These are phyloP conservation scores for Salix purpurea DNA, from an alignment of 345 rosid species.

Conservation along the genomic window DNA sequence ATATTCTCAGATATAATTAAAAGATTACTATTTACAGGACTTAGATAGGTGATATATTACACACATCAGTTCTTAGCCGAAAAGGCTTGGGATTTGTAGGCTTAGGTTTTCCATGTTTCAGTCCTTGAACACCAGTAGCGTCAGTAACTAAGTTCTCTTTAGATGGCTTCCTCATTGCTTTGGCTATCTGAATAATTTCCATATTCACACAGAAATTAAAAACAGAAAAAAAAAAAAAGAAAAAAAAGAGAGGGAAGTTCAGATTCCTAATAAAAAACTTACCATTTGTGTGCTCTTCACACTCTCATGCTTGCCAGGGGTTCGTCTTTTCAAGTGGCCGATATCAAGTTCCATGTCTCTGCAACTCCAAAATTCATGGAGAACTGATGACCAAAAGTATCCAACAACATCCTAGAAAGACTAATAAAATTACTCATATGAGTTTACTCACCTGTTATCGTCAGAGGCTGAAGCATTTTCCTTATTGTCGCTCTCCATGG, in stretches of 20 bases:
- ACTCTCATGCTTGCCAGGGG: conserved; percentile 34
- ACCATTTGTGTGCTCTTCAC: conserved; percentile 42
- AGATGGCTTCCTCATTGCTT: conserved; percentile 27
- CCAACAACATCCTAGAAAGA: conserved; percentile 1
- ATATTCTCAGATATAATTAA: conserved; percentile 9
- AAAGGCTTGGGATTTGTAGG: conserved; percentile 94
- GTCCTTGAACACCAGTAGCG: conserved; percentile 22
- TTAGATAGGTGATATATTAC: conserved; percentile 7
- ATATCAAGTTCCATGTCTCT: conserved; percentile 30
- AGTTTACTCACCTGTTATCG: conserved; percentile 44
- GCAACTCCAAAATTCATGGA: conserved; percentile 12
- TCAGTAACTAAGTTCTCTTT: conserved; percentile 35
- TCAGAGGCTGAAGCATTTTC: conserved; percentile 49
- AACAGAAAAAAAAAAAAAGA: neutral
- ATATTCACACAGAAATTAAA: conserved; percentile 13
- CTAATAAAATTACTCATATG: neutral
- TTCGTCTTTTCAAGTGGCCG: conserved; percentile 25
- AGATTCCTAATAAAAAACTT: neutral
- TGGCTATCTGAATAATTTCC: conserved; percentile 36
- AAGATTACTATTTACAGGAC: neutral
- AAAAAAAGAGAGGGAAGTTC: neutral
- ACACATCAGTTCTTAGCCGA: conserved; percentile 88
- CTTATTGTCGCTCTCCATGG: conserved; percentile 37
- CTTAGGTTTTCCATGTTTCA: conserved; percentile 60
- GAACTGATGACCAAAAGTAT: neutral